Evolutionary conservation across 345 rosid species (phyloP).

Genomic region (Eucalyptus pumila): DNA sequence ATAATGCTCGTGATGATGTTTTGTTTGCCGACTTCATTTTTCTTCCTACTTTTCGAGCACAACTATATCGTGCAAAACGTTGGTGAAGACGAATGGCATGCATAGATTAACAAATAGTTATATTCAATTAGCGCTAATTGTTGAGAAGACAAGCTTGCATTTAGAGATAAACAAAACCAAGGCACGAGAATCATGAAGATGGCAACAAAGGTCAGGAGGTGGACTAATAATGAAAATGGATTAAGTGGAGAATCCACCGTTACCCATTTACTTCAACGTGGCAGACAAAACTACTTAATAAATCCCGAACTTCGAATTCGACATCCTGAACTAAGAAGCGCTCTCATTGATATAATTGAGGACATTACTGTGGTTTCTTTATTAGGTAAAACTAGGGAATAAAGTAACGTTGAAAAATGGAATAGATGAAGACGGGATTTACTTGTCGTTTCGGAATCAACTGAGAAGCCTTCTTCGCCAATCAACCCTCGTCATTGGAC

Average conservation of each 20-base stretch:
- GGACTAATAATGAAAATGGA: background rate
- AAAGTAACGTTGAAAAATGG: background rate
- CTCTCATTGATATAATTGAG: background rate
- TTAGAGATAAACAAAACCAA: background rate
- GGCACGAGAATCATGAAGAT: background rate
- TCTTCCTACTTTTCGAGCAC: background rate
- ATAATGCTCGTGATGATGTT: background rate
- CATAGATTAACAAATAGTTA: background rate
- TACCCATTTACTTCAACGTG: background rate
- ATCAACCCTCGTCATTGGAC: background rate
- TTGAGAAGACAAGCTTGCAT: background rate
- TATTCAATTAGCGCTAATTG: background rate
- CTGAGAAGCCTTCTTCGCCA: background rate
- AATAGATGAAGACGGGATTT: background rate
- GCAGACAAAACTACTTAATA: background rate
- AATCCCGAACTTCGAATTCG: background rate
- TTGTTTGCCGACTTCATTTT: background rate
- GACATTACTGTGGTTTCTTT: background rate
- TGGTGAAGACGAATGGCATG: background rate
- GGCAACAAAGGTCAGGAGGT: background rate
- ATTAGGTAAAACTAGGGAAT: background rate
- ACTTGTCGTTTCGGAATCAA: background rate
- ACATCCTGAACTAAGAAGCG: background rate
- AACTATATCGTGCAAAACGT: background rate
- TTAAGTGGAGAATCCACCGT: background rate